Evolutionary conservation across 225 moss, liverwort and hornwort species (phyloP).

Genomic region (Anthoceros angustus): DNA sequence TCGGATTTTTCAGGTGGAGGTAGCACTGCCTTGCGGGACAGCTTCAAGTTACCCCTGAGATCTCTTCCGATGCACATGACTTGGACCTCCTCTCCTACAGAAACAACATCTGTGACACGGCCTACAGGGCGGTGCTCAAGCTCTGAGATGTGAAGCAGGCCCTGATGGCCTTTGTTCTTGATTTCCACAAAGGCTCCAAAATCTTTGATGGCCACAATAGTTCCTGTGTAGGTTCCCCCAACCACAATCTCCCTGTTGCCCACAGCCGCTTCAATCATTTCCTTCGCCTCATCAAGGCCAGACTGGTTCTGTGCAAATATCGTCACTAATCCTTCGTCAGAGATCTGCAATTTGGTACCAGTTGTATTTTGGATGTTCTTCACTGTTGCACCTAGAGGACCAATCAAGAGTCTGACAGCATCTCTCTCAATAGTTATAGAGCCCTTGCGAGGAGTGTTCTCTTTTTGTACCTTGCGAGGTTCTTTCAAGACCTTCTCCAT

Average conservation of each 20-base stretch:
- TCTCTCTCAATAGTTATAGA: conserved; percentile 54
- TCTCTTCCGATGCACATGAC: conserved; percentile 88
- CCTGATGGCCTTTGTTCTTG: conserved; percentile 63
- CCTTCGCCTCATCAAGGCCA: conserved; percentile 55
- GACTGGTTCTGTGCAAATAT: conserved; percentile 80
- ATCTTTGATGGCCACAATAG: conserved; percentile 83
- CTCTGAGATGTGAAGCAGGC: conserved; percentile 95
- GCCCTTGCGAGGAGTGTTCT: conserved; percentile 70
- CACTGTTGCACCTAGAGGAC: conserved; percentile 72
- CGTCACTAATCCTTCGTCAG: conserved; percentile 56
- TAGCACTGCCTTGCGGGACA: conserved; percentile 72
- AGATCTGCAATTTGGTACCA: conserved; percentile 11
- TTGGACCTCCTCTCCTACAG: conserved; percentile 52
- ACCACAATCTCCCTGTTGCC: conserved; percentile 83
- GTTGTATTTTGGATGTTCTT: conserved; percentile 58
- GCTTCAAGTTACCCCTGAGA: conserved; percentile 79
- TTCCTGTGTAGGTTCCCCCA: conserved; percentile 60
- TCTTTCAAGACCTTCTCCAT: conserved; percentile 62
- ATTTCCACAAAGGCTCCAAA: conserved; percentile 93
- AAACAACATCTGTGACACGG: conserved; percentile 56
- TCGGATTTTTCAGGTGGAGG: conserved; percentile 19
- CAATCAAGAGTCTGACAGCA: conserved; percentile 79
- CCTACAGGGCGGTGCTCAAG: conserved; percentile 67
- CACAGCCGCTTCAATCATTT: conserved; percentile 47
- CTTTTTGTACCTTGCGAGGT: conserved; percentile 52